Conservation (phyloP, 2,329 filamentous ascomycete genomes). For the Arthrobotrys entomopaga region DNA sequence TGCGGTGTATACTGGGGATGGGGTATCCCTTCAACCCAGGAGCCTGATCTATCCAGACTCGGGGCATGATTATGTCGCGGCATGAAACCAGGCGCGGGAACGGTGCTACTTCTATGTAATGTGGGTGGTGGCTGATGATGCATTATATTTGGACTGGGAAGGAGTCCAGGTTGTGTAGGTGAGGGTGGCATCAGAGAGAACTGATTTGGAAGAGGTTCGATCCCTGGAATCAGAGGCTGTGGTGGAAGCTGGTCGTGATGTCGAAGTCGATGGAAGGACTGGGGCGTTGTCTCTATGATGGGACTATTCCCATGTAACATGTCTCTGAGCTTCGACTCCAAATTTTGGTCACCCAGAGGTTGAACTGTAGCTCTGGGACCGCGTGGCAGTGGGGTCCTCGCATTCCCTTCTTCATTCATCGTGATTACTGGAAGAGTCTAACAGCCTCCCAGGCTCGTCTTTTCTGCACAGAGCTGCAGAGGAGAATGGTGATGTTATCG, state of each 20-base stretch:
- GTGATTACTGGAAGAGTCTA: not conserved
- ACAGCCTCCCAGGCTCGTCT: slow-evolving; percentile 6
- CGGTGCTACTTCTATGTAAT: slow-evolving; percentile 43
- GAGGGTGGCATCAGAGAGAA: slow-evolving; percentile 26
- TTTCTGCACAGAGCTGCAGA: not conserved
- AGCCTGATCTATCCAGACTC: slow-evolving; percentile 31
- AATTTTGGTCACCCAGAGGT: slow-evolving; percentile 6
- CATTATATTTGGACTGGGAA: slow-evolving; percentile 35
- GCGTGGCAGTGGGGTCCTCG: slow-evolving; percentile 10
- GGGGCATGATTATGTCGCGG: slow-evolving; percentile 18
- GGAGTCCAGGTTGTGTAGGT: slow-evolving; percentile 19
- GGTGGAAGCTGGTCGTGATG: slow-evolving; percentile 6
- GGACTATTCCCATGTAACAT: slow-evolving; percentile 30
- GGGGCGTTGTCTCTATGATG: not conserved
- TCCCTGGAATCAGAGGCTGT: not conserved
- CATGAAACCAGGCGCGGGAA: slow-evolving; percentile 17
- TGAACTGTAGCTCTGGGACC: slow-evolving; percentile 10
- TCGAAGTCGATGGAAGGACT: not conserved
- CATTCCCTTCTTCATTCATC: slow-evolving; percentile 9
- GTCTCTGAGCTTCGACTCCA: slow-evolving; percentile 45
- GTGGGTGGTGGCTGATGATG: slow-evolving; percentile 19
- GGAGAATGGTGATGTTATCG: slow-evolving; percentile 11
- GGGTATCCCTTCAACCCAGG: slow-evolving; percentile 20
- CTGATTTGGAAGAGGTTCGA: slow-evolving; percentile 5
- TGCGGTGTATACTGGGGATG: slow-evolving; percentile 12